Evolutionary conservation across 2,329 filamentous ascomycete genomes (phyloP).

Genomic region (Penicillium freii): DNA sequence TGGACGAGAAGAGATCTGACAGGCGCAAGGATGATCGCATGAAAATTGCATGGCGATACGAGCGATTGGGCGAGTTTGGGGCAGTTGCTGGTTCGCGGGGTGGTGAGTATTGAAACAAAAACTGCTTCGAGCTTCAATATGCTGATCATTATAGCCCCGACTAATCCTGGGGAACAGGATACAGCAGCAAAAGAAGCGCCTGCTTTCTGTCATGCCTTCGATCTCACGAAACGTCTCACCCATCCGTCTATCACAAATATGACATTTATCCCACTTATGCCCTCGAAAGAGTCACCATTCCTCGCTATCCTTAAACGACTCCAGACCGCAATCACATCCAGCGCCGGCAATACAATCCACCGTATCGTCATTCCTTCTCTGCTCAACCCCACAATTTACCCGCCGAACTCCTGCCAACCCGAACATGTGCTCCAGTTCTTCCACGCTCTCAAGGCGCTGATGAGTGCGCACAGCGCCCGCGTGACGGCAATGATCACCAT

Average conservation of each 20-base stretch:
- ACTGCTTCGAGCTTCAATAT: conserved; percentile 3
- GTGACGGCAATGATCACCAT: conserved; percentile 73
- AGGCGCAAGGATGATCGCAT: conserved; percentile 67
- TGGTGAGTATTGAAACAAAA: conserved; percentile 46
- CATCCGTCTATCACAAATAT: conserved; percentile 54
- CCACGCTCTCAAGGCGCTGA: conserved; percentile 70
- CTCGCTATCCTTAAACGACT: conserved; percentile 62
- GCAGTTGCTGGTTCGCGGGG: conserved; percentile 56
- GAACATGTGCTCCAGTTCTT: conserved; percentile 75
- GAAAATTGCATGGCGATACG: conserved; percentile 99
- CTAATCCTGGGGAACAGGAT: conserved; percentile 41
- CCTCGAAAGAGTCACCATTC: conserved; percentile 56
- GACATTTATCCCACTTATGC: conserved; percentile 51
- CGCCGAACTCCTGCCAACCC: conserved; percentile 66
- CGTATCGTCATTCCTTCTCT: conserved; percentile 81
- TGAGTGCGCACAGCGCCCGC: conserved; percentile 64
- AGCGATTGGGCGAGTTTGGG: conserved; percentile 71
- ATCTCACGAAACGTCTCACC: conserved; percentile 65
- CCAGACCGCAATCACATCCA: conserved; percentile 55
- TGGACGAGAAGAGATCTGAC: conserved; percentile 43
- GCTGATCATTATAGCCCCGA: conserved; percentile 29
- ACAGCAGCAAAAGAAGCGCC: conserved; percentile 37
- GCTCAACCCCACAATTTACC: conserved; percentile 82
- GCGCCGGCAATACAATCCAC: conserved; percentile 64
- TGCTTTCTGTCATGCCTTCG: conserved; percentile 70